Conservation (phyloP, 495 filamentous ascomycete species). For the Bacidia rubella region DNA sequence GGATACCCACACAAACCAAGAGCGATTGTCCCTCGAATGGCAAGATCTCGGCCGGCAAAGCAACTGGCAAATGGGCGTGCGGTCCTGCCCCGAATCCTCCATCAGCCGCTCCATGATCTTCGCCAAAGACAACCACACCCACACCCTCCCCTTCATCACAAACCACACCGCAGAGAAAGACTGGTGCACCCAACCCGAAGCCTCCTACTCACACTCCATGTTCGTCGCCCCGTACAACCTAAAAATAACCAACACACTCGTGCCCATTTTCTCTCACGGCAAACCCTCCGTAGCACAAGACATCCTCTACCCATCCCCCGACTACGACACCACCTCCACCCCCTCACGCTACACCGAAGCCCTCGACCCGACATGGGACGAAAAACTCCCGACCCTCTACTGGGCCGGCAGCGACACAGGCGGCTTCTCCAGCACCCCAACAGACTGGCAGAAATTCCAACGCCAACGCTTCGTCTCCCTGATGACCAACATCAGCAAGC, state of each 20-base stretch:
- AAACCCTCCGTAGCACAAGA: constrained; percentile 26
- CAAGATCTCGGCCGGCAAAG: constrained; percentile 8
- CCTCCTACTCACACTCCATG: constrained; percentile 3
- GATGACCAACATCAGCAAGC: constrained; percentile 6
- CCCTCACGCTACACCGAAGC: constrained; percentile 24
- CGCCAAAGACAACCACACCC: not conserved
- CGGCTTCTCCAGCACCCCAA: constrained; percentile 20
- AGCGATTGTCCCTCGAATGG: constrained; percentile 23
- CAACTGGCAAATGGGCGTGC: constrained; percentile 2
- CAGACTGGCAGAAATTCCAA: constrained; percentile 29
- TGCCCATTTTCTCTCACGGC: constrained; percentile 29
- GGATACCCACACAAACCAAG: not conserved
- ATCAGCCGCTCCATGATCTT: constrained; percentile 2
- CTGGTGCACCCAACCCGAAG: not conserved
- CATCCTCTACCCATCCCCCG: constrained; percentile 25
- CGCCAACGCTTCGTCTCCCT: constrained; percentile 35
- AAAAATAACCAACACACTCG: constrained; percentile 8
- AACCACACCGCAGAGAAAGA: constrained; percentile 1
- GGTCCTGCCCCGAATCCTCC: constrained; percentile 6
- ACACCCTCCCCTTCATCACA: constrained; percentile 3
- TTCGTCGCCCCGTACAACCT: constrained; percentile 5
- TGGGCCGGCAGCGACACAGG: constrained; percentile 41
- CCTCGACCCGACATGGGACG: constrained; percentile 29
- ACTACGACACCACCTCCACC: constrained; percentile 19
- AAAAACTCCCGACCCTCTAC: constrained; percentile 30